phyloP scores from a whole-genome alignment of 768 basidiomycete genomes.

The Termitomyces sp. region DNA sequence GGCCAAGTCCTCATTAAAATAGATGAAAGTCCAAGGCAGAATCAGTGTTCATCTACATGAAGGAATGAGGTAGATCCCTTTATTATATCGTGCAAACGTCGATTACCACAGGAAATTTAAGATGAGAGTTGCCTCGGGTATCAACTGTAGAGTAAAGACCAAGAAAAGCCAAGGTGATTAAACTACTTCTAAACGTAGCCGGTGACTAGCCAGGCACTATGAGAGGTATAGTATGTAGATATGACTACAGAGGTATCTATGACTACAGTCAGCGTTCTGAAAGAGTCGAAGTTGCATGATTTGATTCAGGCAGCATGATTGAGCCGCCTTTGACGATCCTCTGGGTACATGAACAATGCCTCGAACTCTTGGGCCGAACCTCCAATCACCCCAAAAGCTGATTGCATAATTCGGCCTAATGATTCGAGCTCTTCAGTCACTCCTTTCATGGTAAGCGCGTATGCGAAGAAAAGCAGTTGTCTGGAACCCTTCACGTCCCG shows the following conservation, averaged over 20 bases:
- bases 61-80: too few relatives aligned
- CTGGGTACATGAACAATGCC: constrained; percentile 50
- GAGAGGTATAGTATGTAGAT: neutral
- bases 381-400: constrained; percentile 90
- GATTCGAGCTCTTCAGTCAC: constrained; percentile 86
- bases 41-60: too few relatives aligned
- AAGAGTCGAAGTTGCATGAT: too few relatives aligned
- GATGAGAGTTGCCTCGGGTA: neutral
- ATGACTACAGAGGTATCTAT: neutral
- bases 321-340: constrained; percentile 18
- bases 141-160: neutral
- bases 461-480: constrained; percentile 90
- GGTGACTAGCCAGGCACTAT: neutral
- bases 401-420: constrained; percentile 76
- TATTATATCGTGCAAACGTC: neutral
- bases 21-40: too few relatives aligned
- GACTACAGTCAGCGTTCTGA: neutral
- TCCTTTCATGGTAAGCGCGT: constrained; percentile 90
- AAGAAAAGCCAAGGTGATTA: neutral
- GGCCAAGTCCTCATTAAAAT: neutral
- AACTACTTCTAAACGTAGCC: neutral
- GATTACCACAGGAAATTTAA: neutral
- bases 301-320: constrained; percentile 15
- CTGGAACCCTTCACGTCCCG: constrained; percentile 76
- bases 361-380: constrained; percentile 81